Percentiles rank a stretch among this genome's conserved stretches.
These are phyloP conservation scores for Debaryomyces psychrophilus DNA, from an alignment of 1,139 yeast species.

Conservation along the genomic window DNA sequence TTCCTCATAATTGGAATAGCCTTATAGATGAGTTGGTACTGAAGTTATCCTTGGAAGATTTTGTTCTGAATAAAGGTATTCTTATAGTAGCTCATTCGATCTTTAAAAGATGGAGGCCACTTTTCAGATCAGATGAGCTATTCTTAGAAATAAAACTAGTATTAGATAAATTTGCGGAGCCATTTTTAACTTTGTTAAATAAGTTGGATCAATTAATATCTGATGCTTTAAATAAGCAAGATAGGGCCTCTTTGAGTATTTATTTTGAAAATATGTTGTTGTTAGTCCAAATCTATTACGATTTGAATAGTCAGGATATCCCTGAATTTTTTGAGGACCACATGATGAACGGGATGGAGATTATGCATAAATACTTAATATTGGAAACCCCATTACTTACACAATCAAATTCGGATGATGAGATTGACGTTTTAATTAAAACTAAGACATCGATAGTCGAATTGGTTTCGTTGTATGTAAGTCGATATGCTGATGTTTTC, in stretches of 20 bases:
- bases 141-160: conserved; percentile 88
- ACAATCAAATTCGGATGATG: conserved; percentile 69
- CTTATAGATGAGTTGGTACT: conserved; percentile 75
- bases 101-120: conserved; percentile 95
- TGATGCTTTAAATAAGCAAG: conserved; percentile 39
- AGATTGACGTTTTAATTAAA: conserved; percentile 68
- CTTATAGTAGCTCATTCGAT: conserved; percentile 92
- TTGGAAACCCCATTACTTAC: conserved; percentile 58
- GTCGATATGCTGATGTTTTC: conserved; percentile 90
- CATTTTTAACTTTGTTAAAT: conserved; percentile 69
- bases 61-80: conserved; percentile 81
- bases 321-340: conserved; percentile 98
- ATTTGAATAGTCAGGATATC: conserved; percentile 94
- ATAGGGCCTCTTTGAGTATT: conserved; percentile 50
- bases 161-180: conserved; percentile 79
- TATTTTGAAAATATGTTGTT: conserved; percentile 74
- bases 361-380: conserved; percentile 77
- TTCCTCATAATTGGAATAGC: conserved; percentile 86
- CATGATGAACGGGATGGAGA: conserved; percentile 72
- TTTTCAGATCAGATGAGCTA: conserved; percentile 87
- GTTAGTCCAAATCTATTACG: conserved; percentile 81
- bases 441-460: conserved; percentile 86
- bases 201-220: conserved; percentile 70
- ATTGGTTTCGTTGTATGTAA: conserved; percentile 79
- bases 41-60: conserved; percentile 64